phyloP scores from a whole-genome alignment of 2,329 filamentous ascomycete species.

The Triangularia setosa region DNA sequence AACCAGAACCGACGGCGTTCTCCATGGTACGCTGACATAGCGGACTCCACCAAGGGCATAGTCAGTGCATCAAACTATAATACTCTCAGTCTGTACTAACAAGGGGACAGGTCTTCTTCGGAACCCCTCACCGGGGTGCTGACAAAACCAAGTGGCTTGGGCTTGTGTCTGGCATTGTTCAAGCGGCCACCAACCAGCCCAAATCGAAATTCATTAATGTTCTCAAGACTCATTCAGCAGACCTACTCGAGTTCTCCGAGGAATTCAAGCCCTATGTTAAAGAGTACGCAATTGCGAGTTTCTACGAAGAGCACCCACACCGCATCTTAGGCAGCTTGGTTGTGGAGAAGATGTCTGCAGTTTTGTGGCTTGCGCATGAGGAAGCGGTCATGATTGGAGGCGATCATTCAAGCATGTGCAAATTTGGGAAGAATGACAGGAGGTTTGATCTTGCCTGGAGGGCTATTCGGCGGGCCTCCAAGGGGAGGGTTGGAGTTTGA shows the following conservation, averaged over 20 bases:
- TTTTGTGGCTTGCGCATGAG: slow-evolving; percentile 13
- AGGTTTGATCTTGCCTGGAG: slow-evolving; percentile 12
- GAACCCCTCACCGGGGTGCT: slow-evolving; percentile 18
- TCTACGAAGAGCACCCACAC: slow-evolving; percentile 10
- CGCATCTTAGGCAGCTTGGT: neutral
- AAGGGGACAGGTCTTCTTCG: slow-evolving; percentile 15
- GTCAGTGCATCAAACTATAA: neutral
- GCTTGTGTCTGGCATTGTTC: neutral
- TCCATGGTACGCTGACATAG: slow-evolving; percentile 6
- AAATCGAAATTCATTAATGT: neutral
- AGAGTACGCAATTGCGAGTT: slow-evolving; percentile 10
- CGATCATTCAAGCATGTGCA: slow-evolving; percentile 12
- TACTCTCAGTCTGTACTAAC: neutral
- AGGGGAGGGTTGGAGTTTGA: neutral
- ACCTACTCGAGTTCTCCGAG: slow-evolving; percentile 13
- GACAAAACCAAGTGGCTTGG: slow-evolving; percentile 6
- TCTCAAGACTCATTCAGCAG: slow-evolving; percentile 5
- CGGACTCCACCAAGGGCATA: slow-evolving; percentile 14
- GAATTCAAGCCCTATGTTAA: slow-evolving; percentile 5
- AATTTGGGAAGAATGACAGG: slow-evolving; percentile 6
- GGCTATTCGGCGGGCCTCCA: slow-evolving; percentile 1
- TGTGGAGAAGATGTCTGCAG: slow-evolving; percentile 10
- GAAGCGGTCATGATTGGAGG: slow-evolving; percentile 4
- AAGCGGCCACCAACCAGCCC: neutral
- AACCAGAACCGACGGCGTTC: neutral